These are phyloP conservation scores for Anethum foeniculum DNA, from an alignment of 140 eudicot genomes.

Conservation along the genomic window DNA sequence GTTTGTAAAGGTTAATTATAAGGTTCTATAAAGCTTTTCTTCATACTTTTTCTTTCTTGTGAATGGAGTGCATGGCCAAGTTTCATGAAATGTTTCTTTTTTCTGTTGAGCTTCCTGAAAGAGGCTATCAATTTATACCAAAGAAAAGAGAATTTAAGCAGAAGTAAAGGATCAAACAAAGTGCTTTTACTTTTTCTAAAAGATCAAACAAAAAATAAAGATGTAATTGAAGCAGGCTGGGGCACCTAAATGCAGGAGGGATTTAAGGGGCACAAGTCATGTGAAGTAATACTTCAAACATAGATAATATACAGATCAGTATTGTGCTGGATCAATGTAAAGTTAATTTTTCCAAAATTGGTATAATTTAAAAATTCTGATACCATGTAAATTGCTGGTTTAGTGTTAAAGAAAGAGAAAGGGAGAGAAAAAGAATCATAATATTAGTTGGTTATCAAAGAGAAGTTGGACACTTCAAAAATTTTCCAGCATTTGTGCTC, in stretches of 20 bases:
- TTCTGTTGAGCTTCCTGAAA: background rate
- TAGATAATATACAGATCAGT: background rate
- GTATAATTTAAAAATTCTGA: background rate
- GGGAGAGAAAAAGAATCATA: background rate
- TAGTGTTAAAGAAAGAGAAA: background rate
- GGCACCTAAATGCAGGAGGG: background rate
- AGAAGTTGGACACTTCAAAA: background rate
- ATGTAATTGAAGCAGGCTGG: conserved; percentile 1
- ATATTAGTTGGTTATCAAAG: background rate
- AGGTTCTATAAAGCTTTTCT: background rate
- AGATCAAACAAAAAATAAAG: background rate
- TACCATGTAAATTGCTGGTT: background rate
- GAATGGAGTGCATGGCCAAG: background rate
- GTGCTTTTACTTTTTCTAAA: background rate
- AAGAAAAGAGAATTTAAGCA: background rate
- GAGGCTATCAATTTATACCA: background rate
- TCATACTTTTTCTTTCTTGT: background rate
- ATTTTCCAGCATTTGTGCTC: background rate
- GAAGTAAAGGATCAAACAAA: background rate
- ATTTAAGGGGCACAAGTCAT: background rate
- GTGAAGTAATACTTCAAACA: conserved; percentile 2
- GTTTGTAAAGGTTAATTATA: background rate
- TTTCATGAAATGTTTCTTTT: background rate
- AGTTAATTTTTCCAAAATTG: background rate
- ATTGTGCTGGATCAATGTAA: background rate